Evolutionary conservation across 169 alveolate species (phyloP).

Genomic region (Eimeria mitis): DNA sequence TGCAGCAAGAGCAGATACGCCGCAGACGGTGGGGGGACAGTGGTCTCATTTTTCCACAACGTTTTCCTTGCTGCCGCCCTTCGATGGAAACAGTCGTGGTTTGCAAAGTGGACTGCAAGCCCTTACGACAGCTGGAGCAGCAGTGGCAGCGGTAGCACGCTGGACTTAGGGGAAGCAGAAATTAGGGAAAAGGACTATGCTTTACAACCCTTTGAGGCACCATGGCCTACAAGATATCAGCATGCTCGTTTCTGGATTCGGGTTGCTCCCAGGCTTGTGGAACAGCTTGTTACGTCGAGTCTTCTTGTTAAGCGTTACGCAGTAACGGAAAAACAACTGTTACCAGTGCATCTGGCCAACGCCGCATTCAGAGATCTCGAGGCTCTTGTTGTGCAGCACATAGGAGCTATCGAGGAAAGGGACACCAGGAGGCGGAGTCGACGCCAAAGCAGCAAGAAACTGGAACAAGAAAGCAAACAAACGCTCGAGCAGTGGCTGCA

Average conservation of each 20-base stretch:
- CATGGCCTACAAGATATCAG: constrained; percentile 45
- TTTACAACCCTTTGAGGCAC: constrained; percentile 52
- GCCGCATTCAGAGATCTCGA: constrained; percentile 42
- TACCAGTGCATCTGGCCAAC: constrained; percentile 56
- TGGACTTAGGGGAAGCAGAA: constrained; percentile 30
- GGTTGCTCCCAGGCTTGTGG: constrained; percentile 43
- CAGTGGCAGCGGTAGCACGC: constrained; percentile 24
- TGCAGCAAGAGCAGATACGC: background rate
- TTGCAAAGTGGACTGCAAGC: background rate
- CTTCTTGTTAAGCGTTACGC: constrained; percentile 41
- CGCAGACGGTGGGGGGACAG: constrained; percentile 8
- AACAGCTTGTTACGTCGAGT: constrained; percentile 39
- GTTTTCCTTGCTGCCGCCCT: background rate
- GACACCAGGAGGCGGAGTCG: constrained; percentile 19
- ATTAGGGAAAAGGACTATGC: constrained; percentile 22
- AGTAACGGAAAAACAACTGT: constrained; percentile 13
- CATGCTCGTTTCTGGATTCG: constrained; percentile 74
- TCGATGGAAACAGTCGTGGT: background rate
- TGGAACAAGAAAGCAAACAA: background rate
- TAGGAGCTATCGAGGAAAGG: constrained; percentile 31
- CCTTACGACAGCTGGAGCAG: constrained; percentile 33
- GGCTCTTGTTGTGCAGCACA: constrained; percentile 51
- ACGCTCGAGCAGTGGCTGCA: constrained; percentile 19
- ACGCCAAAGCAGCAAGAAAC: background rate
- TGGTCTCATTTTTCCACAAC: constrained; percentile 8